Conservation (phyloP, 306 rosid species). For the Calophaca sinica region DNA sequence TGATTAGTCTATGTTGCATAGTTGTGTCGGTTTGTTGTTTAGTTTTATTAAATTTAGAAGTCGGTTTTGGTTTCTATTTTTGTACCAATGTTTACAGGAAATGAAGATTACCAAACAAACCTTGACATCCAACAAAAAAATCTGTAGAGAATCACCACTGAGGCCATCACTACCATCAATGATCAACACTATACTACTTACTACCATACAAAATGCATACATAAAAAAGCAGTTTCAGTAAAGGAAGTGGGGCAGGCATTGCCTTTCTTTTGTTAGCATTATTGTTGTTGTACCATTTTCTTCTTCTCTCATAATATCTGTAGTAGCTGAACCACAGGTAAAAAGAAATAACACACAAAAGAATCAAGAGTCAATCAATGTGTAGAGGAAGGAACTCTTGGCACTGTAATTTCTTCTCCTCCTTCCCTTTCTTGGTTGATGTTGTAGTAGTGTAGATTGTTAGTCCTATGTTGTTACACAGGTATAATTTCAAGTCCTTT, state of each 20-base stretch:
- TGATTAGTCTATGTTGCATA: not conserved
- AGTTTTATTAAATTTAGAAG: constrained; percentile 24
- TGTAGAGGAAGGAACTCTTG: not conserved
- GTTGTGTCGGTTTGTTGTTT: constrained; percentile 36
- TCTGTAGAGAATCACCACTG: constrained; percentile 62
- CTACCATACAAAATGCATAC: constrained; percentile 91
- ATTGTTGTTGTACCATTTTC: constrained; percentile 61
- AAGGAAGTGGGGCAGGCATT: constrained; percentile 72
- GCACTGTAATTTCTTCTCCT: not conserved
- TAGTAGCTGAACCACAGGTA: constrained; percentile 81
- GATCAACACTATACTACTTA: constrained; percentile 72
- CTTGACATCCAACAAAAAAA: constrained; percentile 45
- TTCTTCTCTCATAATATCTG: constrained; percentile 48
- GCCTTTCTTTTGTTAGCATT: constrained; percentile 51
- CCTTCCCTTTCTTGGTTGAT: constrained; percentile 8
- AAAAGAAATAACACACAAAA: constrained; percentile 49
- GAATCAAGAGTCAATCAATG: constrained; percentile 17
- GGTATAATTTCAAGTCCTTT: constrained; percentile 58
- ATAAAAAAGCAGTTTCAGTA: constrained; percentile 62
- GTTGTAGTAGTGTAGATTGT: constrained; percentile 5
- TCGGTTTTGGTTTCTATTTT: constrained; percentile 29
- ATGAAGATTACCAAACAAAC: constrained; percentile 53
- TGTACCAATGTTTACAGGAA: constrained; percentile 56
- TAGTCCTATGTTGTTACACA: constrained; percentile 48
- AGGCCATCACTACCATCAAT: constrained; percentile 41